Evolutionary conservation across 1,284 basidiomycete species (phyloP).

Genomic region (Phellinidium pouzarii): DNA sequence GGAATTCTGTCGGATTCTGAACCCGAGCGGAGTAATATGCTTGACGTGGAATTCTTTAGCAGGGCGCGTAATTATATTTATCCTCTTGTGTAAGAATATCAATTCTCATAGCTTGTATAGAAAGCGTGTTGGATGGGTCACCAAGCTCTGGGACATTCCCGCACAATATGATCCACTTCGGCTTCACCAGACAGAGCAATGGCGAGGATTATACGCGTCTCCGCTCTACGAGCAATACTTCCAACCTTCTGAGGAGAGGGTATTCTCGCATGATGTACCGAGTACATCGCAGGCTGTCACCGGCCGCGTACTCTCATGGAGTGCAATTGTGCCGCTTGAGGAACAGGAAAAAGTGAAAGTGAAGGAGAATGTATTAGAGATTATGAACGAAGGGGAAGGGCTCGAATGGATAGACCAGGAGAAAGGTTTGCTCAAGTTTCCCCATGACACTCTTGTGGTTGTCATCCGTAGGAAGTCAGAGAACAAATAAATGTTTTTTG

Average conservation of each 20-base stretch:
- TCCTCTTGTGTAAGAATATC: constrained; percentile 30
- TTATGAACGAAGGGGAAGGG: constrained; percentile 40
- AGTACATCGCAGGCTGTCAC: constrained; percentile 42
- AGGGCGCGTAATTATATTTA: constrained; percentile 59
- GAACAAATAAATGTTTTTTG: not conserved
- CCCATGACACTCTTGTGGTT: constrained; percentile 38
- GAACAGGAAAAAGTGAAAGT: constrained; percentile 48
- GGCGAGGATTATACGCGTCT: constrained; percentile 58
- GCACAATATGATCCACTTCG: constrained; percentile 46
- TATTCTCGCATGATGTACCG: constrained; percentile 41
- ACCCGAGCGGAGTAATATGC: constrained; percentile 53
- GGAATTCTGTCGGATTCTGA: constrained; percentile 68
- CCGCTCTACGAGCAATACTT: constrained; percentile 46
- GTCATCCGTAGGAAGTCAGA: not conserved
- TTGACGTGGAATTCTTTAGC: constrained; percentile 70
- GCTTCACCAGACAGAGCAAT: constrained; percentile 64
- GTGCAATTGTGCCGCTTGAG: constrained; percentile 57
- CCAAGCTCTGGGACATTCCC: constrained; percentile 1
- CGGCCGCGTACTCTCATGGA: constrained; percentile 64
- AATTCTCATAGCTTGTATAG: constrained; percentile 3
- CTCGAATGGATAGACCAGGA: constrained; percentile 41
- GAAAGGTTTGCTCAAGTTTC: constrained; percentile 44
- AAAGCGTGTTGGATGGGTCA: constrained; percentile 4
- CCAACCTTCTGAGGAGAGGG: constrained; percentile 44
- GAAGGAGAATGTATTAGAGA: constrained; percentile 38